Evolutionary conservation across 2,329 filamentous ascomycete genomes (phyloP), one percentile per base, ranked within the genome.

Genomic region (Paraphoma chrysanthemicola): DNA sequence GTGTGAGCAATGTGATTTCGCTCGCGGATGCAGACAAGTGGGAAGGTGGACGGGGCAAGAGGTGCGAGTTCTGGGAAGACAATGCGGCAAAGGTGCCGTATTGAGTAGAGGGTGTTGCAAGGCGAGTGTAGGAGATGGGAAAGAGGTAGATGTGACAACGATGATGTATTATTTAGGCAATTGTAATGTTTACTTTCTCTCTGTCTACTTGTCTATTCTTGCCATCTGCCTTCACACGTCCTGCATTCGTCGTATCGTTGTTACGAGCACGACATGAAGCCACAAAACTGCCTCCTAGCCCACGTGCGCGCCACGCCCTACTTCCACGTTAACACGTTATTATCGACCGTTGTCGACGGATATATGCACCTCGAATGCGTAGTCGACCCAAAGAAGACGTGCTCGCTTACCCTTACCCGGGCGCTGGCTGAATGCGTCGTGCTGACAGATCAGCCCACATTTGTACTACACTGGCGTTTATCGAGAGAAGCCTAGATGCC

Each of bases 21-120:
- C 16, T 72, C 28, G 67, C 64, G 14, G 66, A 74, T 60, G 72
- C 64, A 28, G 44, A 57, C 31, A 52, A 58, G 12, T 75, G 71
- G 72, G 72, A 75, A 44, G 72, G 72, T 8, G 71, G 72, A 28
- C 48, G 72, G 3, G 72, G 71, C 3, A 57, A 61, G 47, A 60
- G 73, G 44, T 75, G 73, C 60, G 58, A 68, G 9, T 75, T 69
- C 61, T 75, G 73, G 72, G 59, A 62, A 55, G 53, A 49, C 29
- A 46, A 62, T n/a, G 67, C 67, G n/a, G 55, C 45, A 6, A 66
- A 65, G 33, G 65, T 72, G 29, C 69, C 69, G 23, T 68, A 69
- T 48, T 67, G 33, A 36, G 38, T 16, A 28, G 47, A 49, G 10
- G 16, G 36, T 28, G 38, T 42, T 23, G 23, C 23, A 5, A 23